Conservation (phyloP, 805 yeast genomes). For the Candida glaebosa region DNA sequence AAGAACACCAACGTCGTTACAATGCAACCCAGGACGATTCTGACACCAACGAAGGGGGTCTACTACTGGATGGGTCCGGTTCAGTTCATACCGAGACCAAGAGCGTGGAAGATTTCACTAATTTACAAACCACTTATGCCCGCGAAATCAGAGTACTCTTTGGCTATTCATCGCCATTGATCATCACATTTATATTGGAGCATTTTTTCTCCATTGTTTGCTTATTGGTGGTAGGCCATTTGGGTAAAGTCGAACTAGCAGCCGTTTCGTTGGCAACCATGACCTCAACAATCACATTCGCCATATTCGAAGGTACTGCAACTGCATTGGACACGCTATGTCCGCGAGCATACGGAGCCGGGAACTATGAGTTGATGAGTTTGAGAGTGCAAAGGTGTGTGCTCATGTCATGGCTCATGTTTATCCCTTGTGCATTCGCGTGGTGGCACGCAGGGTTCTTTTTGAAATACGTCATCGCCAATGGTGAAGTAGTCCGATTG, state of each 20-base stretch:
- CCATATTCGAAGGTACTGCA: slow-evolving; percentile 44
- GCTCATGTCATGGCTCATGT: slow-evolving; percentile 29
- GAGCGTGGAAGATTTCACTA: slow-evolving; percentile 29
- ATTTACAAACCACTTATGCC: slow-evolving; percentile 22
- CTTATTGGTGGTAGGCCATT: slow-evolving; percentile 42
- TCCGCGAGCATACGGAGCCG: slow-evolving; percentile 46
- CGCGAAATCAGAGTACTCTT: slow-evolving; percentile 26
- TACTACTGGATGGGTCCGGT: slow-evolving; percentile 7
- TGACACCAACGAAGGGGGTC: slow-evolving; percentile 13
- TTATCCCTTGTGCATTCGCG: slow-evolving; percentile 34
- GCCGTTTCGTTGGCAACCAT: slow-evolving; percentile 44
- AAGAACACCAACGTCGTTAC: slow-evolving; percentile 39
- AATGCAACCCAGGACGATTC: slow-evolving; percentile 16
- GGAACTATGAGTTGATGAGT: slow-evolving; percentile 34
- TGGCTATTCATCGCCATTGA: slow-evolving; percentile 36
- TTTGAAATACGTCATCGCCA: slow-evolving; percentile 29
- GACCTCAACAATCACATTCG: slow-evolving; percentile 44
- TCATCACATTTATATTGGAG: slow-evolving; percentile 40
- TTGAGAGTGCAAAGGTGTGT: slow-evolving; percentile 38
- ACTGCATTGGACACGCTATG: slow-evolving; percentile 44
- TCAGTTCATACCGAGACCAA: slow-evolving; percentile 2
- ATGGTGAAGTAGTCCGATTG: slow-evolving; percentile 29
- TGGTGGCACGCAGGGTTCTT: slow-evolving; percentile 38
- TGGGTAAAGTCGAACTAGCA: slow-evolving; percentile 43
- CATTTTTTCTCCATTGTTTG: slow-evolving; percentile 43